Conservation (phyloP, 371 early-diverging fungal species). For the Batrachochytrium dendrobatidis region DNA sequence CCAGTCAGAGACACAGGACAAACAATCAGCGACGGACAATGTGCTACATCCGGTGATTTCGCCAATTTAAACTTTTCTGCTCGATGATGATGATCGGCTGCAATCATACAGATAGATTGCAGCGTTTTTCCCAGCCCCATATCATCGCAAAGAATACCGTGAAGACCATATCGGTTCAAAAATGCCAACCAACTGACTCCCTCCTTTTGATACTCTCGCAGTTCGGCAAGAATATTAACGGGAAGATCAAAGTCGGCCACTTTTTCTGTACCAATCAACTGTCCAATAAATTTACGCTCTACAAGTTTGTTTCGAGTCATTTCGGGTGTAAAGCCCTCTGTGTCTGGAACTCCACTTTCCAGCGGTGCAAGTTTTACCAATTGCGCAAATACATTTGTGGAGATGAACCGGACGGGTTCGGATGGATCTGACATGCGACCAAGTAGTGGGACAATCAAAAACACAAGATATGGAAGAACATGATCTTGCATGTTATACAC, state of each 20-base stretch:
- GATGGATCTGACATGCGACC: constrained; percentile 96
- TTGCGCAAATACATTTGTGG: constrained; percentile 89
- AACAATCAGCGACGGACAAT: constrained; percentile 84
- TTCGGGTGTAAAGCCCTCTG: constrained; percentile 73
- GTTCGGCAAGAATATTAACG: constrained; percentile 81
- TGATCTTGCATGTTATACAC: constrained; percentile 25
- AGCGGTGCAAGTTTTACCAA: constrained; percentile 91
- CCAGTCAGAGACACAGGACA: constrained; percentile 96
- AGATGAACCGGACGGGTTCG: constrained; percentile 76
- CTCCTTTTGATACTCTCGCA: constrained; percentile 93
- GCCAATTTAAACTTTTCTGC: constrained; percentile 53
- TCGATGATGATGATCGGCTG: constrained; percentile 77
- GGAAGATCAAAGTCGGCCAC: constrained; percentile 83
- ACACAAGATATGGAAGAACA: constrained; percentile 88
- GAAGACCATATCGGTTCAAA: constrained; percentile 88
- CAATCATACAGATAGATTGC: constrained; percentile 93
- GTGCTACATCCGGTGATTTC: constrained; percentile 54
- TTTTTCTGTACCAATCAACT: constrained; percentile 82
- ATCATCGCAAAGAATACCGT: constrained; percentile 98
- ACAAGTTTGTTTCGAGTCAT: constrained; percentile 70
- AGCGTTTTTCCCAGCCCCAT: constrained; percentile 99
- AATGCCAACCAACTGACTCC: constrained; percentile 98
- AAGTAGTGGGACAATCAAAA: constrained; percentile 92
- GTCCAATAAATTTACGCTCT: constrained; percentile 85
- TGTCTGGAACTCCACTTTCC: constrained; percentile 76